Base-by-base conservation (phyloP, 2,329 filamentous ascomycete species). In the Lasiodiplodia hormozganensis region DNA sequence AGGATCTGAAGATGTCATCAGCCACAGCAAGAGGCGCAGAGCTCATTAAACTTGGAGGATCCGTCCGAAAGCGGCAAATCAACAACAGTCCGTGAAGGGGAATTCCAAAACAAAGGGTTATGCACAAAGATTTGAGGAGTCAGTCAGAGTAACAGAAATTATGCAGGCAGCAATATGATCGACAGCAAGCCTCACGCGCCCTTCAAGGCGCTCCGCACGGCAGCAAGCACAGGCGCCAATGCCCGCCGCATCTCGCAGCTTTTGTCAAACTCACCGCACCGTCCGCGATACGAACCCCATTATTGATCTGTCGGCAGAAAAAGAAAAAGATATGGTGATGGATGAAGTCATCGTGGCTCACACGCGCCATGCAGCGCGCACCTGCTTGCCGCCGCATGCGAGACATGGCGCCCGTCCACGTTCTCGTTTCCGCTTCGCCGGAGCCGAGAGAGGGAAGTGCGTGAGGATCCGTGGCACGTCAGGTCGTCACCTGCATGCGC, bases 311-410 rank as follows among this genome's bases (percentile, higher is more conserved):
- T 49, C 54, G 54, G 54, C 54, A 38, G 25, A 28, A 21, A 47
- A 47, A 14, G 5, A 47, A 47, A 43, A 43, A 21, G n/a, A 21
- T 10, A 25, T 10, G 52, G n/a, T 31, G n/a, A n/a, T 23, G n/a
- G 3, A 64, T 64, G 60, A 64, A 64, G 60, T 64, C 60, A 64
- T 64, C 34, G 31, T n/a, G 25, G 28, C 54, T 36, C n/a, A 34
- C 23, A 21, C 47, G 23, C 60, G 28, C 60, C 23, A n/a, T 16
- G 38, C 28, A 28, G 16, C 34, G 16, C 31, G 6, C 34, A 23
- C 57, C 14, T 40, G 21, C 12, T 23, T 12, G 28, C 28, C 60
- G 43, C 38, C 18, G 40, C 58, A 49, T 49, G 58, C 58, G 58
- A 34, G 47, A 49, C 58, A 49, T 62, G 43, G 53, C 53, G 53